phyloP scores from a whole-genome alignment of 2,329 filamentous ascomycete species.

The Colletotrichum sp. region DNA sequence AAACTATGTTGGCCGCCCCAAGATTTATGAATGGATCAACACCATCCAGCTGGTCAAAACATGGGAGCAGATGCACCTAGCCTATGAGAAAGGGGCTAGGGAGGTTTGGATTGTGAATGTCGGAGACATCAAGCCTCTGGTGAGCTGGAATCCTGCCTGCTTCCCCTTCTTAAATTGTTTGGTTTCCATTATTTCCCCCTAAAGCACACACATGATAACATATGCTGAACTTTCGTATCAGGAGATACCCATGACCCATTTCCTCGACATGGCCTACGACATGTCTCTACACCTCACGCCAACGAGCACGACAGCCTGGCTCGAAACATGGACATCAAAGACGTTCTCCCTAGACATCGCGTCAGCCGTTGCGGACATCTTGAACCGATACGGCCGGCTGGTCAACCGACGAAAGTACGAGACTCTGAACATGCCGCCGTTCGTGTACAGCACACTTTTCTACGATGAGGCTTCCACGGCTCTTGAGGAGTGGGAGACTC shows the following conservation, averaged over 20 bases:
- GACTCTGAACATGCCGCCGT: neutral
- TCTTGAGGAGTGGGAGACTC: neutral
- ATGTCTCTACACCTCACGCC: slow-evolving; percentile 34
- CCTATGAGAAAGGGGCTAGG: slow-evolving; percentile 57
- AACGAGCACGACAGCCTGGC: slow-evolving; percentile 49
- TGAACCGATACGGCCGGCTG: neutral
- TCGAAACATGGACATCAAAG: slow-evolving; percentile 46
- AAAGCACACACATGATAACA: neutral
- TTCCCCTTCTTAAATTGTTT: rapidly evolving
- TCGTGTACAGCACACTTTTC: neutral
- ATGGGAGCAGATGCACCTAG: slow-evolving; percentile 69
- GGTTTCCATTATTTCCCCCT: rapidly evolving
- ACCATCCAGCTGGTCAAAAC: slow-evolving; percentile 70
- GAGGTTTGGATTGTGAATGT: slow-evolving; percentile 69
- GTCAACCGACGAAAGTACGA: neutral
- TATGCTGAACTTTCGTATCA: neutral
- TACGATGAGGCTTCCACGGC: neutral
- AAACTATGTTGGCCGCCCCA: slow-evolving; percentile 62
- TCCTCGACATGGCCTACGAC: slow-evolving; percentile 61
- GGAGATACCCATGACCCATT: slow-evolving; percentile 55
- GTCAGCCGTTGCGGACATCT: neutral
- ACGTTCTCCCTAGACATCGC: slow-evolving; percentile 53
- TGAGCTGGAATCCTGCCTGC: neutral
- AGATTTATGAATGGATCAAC: slow-evolving; percentile 69
- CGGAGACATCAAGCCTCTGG: slow-evolving; percentile 64